Evolutionary conservation across 495 filamentous ascomycete species (phyloP).

Genomic region (Penicillium manginii): DNA sequence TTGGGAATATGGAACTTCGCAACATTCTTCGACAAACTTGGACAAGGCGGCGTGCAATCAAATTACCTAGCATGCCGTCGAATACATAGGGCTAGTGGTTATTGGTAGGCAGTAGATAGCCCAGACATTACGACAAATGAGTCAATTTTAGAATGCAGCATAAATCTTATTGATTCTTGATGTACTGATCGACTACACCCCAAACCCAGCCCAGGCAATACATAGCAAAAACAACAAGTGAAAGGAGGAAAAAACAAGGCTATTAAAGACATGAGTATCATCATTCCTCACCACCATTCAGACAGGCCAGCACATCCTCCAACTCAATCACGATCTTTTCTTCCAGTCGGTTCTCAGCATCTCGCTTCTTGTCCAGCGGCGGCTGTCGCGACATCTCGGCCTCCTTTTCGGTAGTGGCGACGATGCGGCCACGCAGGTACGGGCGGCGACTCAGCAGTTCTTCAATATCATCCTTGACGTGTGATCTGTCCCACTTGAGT

Average conservation of each 20-base stretch:
- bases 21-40: too few species aligned
- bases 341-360: slow-evolving; percentile 65
- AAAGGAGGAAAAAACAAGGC: slow-evolving; percentile 14
- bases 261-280: slow-evolving; percentile 30
- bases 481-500: slow-evolving; percentile 70
- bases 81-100: too few species aligned
- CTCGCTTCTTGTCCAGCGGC: slow-evolving; percentile 36
- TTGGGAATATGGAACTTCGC: too few species aligned
- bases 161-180: slow-evolving; percentile 13
- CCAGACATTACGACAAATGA: slow-evolving; percentile 1
- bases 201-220: slow-evolving; percentile 20
- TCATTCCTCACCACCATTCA: slow-evolving; percentile 45
- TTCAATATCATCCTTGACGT: slow-evolving; percentile 77
- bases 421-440: slow-evolving; percentile 66
- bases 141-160: slow-evolving; percentile 1
- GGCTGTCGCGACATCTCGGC: slow-evolving; percentile 61
- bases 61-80: too few species aligned
- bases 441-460: slow-evolving; percentile 66
- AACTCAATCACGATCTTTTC: slow-evolving; percentile 73
- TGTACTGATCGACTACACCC: slow-evolving; percentile 23
- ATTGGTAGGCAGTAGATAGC: too few species aligned
- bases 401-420: slow-evolving; percentile 74
- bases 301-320: slow-evolving; percentile 43
- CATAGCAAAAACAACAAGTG: slow-evolving; percentile 7
- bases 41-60: too few species aligned